A percentile compares a stretch with the other conserved stretches of the same genome.
These are phyloP conservation scores for Solanum rostratum DNA, from an alignment of 257 asterid genomes.

Conservation along the genomic window DNA sequence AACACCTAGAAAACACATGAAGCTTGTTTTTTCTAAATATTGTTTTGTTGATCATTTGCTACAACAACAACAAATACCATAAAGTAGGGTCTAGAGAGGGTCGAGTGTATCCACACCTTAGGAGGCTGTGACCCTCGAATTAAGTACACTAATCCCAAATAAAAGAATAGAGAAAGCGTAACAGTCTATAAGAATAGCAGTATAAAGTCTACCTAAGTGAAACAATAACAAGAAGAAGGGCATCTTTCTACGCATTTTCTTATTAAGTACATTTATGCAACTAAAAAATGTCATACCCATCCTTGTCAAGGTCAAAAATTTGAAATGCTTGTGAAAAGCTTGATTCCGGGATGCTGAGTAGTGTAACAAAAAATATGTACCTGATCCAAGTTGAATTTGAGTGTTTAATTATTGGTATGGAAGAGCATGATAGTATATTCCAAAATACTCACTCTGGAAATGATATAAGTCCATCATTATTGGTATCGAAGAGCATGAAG, in stretches of 20 bases:
- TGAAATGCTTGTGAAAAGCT: conserved; percentile 79
- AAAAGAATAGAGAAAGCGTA: no score
- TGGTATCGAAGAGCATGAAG: conserved; percentile 80
- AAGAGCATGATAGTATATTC: not conserved
- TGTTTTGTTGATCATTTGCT: no score
- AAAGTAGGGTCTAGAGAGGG: no score
- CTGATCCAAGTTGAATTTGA: conserved; percentile 15
- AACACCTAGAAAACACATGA: not conserved
- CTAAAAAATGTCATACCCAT: conserved; percentile 40
- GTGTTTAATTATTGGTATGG: not conserved
- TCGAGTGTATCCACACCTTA: no score
- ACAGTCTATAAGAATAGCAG: no score
- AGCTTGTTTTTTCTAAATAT: not conserved
- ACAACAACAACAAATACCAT: no score
- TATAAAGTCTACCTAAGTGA: no score
- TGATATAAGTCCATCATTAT: conserved; percentile 80
- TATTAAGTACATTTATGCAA: not conserved
- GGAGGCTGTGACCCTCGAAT: no score
- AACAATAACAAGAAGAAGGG: no score
- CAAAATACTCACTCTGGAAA: conserved; percentile 63
- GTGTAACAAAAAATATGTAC: conserved; percentile 81
- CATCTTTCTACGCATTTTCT: not conserved
- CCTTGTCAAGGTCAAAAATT: conserved; percentile 70
- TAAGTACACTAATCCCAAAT: no score
- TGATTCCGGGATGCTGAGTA: conserved; percentile 78